phyloP scores from a whole-genome alignment of 2,329 filamentous ascomycete species.

The Fusarium temperatum region DNA sequence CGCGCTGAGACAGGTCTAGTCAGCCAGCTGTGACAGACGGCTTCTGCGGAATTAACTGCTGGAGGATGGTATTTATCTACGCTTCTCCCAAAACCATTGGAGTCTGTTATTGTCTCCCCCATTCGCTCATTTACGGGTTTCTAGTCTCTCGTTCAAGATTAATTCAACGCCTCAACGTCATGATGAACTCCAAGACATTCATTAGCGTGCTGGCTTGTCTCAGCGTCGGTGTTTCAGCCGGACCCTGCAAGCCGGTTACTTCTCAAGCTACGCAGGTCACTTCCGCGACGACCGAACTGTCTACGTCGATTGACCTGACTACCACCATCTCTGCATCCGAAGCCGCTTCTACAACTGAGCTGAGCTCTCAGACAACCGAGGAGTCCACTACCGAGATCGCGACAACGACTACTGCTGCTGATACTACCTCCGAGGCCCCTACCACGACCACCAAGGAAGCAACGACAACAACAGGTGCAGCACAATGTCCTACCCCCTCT shows the following conservation, averaged over 20 bases:
- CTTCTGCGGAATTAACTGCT: neutral
- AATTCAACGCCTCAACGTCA: neutral
- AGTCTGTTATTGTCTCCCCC: neutral
- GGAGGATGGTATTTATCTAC: neutral
- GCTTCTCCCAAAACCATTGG: accelerated
- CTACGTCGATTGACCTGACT: neutral
- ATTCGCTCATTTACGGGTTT: neutral
- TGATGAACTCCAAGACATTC: neutral
- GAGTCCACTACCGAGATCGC: neutral
- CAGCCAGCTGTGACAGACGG: neutral
- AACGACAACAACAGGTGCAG: neutral
- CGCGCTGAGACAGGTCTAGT: neutral
- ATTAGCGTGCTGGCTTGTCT: neutral
- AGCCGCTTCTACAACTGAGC: neutral
- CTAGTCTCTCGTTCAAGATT: neutral
- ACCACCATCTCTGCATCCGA: neutral
- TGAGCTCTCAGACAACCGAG: neutral
- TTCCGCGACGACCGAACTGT: neutral
- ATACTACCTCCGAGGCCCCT: neutral
- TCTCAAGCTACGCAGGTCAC: neutral
- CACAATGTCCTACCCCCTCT: neutral
- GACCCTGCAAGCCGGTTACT: slow-evolving; percentile 5
- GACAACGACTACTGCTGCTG: neutral
- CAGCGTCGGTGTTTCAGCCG: neutral
- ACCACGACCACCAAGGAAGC: neutral